Evolutionary conservation across 1,139 yeast genomes (phyloP).

Genomic region (Hyphopichia khmerensis): DNA sequence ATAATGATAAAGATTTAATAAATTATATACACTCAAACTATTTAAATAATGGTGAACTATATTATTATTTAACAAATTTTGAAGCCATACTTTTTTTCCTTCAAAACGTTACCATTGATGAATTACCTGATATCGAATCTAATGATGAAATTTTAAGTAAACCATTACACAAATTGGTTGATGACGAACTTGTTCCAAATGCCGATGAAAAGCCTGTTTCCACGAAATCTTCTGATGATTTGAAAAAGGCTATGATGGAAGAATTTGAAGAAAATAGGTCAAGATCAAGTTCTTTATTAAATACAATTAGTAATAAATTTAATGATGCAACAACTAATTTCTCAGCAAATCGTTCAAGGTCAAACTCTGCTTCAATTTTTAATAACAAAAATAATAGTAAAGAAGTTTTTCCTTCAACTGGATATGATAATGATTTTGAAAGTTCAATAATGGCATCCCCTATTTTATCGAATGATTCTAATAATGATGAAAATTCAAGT

Average conservation of each 20-base stretch:
- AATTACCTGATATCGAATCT: constrained; percentile 16
- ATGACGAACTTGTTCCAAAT: constrained; percentile 21
- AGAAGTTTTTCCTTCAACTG: constrained; percentile 27
- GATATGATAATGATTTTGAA: constrained; percentile 9
- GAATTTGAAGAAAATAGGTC: constrained; percentile 21
- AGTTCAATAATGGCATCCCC: constrained; percentile 10
- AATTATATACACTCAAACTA: constrained; percentile 25
- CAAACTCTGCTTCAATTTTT: constrained; percentile 19
- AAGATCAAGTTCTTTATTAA: constrained; percentile 40
- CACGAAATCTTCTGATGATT: not conserved
- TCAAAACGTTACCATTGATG: constrained; percentile 36
- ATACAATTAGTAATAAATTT: constrained; percentile 31
- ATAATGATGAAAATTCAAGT: constrained; percentile 17
- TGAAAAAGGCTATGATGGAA: constrained; percentile 1
- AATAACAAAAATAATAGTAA: constrained; percentile 9
- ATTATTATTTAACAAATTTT: constrained; percentile 42
- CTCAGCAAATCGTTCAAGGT: constrained; percentile 25
- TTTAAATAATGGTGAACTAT: constrained; percentile 40
- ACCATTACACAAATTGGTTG: constrained; percentile 28
- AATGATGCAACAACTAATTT: constrained; percentile 20
- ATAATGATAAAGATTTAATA: constrained; percentile 30
- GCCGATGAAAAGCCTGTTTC: not conserved
- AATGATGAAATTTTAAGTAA: constrained; percentile 14
- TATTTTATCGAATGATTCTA: constrained; percentile 8
- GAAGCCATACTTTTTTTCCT: constrained; percentile 43